Percentiles rank a stretch among this genome's conserved stretches.
These are phyloP conservation scores for Sporothrix phasma DNA, from an alignment of 2,329 filamentous ascomycete genomes.

Conservation along the genomic window DNA sequence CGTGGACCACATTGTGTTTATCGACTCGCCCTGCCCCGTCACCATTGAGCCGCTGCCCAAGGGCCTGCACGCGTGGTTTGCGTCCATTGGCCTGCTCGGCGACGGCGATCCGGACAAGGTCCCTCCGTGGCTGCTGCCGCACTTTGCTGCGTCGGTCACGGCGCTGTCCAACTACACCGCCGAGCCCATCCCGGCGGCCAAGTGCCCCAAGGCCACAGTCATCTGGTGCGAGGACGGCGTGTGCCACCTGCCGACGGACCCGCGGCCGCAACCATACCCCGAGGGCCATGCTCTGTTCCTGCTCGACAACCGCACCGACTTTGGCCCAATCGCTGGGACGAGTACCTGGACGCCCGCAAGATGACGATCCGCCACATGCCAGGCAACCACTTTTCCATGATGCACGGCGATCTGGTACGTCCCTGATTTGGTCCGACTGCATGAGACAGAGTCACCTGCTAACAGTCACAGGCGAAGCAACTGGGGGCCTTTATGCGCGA, in stretches of 20 bases:
- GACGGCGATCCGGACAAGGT: constrained; percentile 49
- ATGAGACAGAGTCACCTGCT: constrained; percentile 8
- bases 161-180: constrained; percentile 61
- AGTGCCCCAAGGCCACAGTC: constrained; percentile 50
- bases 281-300: constrained; percentile 57
- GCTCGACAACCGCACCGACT: constrained; percentile 63
- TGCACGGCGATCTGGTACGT: constrained; percentile 47
- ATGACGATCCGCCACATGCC: constrained; percentile 58
- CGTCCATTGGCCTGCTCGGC: constrained; percentile 60
- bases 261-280: constrained; percentile 51
- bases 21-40: constrained; percentile 57
- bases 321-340: constrained; percentile 60
- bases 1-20: constrained; percentile 52
- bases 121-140: constrained; percentile 62
- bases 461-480: constrained; percentile 28
- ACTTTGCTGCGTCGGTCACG: constrained; percentile 59
- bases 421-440: too few species aligned
- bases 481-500: constrained; percentile 29
- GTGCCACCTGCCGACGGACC: constrained; percentile 55
- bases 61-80: constrained; percentile 60
- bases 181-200: constrained; percentile 48
- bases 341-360: constrained; percentile 51
- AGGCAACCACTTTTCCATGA: constrained; percentile 69
- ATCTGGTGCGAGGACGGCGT: constrained; percentile 69
- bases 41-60: constrained; percentile 58